phyloP scores from a whole-genome alignment of 2,329 filamentous ascomycete species.

The Fusarium continuum region DNA sequence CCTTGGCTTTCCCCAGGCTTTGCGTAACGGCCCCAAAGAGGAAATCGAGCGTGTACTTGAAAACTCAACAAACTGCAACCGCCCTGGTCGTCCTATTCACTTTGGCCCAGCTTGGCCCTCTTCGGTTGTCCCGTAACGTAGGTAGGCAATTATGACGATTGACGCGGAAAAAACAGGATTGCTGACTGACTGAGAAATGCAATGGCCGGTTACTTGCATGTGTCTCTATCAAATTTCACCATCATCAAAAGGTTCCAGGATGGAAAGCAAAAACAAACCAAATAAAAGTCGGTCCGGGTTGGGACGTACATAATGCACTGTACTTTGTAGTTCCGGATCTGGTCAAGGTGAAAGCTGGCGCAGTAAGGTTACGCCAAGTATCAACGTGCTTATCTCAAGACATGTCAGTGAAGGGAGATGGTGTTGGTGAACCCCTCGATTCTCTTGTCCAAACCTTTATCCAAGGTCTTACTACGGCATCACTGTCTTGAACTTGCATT shows the following conservation, averaged over 20 bases:
- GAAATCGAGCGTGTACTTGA: constrained; percentile 19
- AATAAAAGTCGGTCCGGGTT: neutral
- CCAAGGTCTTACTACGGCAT: neutral
- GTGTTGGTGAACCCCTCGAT: neutral
- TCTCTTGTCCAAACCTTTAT: neutral
- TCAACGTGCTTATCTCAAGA: constrained; percentile 8
- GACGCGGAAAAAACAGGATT: constrained; percentile 1
- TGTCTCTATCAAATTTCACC: neutral
- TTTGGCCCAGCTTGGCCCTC: constrained; percentile 12
- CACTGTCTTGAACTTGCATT: constrained; percentile 17
- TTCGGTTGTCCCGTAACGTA: neutral
- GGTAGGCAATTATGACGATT: constrained; percentile 15
- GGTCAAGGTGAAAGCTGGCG: neutral
- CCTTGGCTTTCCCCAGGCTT: constrained; percentile 33
- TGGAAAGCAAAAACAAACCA: constrained; percentile 5
- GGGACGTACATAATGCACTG: neutral
- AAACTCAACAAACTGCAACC: constrained; percentile 37
- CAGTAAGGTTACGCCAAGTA: constrained; percentile 13
- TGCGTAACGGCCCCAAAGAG: constrained; percentile 29
- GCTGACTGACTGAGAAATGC: neutral
- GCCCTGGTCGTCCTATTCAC: constrained; percentile 12
- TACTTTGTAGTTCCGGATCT: neutral
- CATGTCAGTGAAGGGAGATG: constrained; percentile 7
- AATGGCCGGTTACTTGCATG: neutral
- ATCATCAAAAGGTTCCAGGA: neutral